These are phyloP conservation scores for Trametopsis cervina DNA, from an alignment of 768 basidiomycete species.

Conservation along the genomic window DNA sequence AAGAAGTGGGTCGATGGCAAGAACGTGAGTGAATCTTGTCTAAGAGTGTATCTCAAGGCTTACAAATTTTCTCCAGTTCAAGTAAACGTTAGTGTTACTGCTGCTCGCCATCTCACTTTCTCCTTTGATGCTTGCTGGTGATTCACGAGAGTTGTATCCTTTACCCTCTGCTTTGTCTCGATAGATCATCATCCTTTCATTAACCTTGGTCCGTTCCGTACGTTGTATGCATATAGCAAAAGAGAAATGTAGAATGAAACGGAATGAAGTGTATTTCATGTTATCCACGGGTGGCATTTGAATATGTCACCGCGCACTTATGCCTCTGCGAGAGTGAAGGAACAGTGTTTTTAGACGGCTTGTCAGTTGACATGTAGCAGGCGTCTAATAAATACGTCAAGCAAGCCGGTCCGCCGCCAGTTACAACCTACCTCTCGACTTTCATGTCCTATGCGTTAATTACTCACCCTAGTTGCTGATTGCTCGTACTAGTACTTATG, in stretches of 20 bases:
- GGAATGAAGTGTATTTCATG: constrained; percentile 4
- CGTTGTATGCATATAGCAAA: constrained; percentile 3
- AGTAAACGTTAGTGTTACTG: constrained; percentile 16
- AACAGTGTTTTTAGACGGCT: no score
- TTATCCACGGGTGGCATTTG: not conserved
- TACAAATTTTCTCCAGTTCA: constrained; percentile 17
- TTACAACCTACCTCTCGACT: no score
- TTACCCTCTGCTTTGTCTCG: constrained; percentile 9
- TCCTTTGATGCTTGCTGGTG: not conserved
- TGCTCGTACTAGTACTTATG: no score
- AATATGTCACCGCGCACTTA: no score
- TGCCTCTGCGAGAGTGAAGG: no score
- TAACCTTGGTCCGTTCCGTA: constrained; percentile 4
- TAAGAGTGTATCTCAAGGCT: not conserved
- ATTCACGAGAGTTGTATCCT: constrained; percentile 12
- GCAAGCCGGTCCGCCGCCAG: no score
- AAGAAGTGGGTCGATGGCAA: constrained; percentile 91
- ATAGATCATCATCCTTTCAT: constrained; percentile 9
- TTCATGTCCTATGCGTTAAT: no score
- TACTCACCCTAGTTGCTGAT: no score
- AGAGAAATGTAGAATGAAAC: constrained; percentile 7
- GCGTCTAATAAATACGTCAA: no score
- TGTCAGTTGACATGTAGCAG: no score
- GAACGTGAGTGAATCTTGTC: constrained; percentile 49
- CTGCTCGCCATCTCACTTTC: not conserved